Base-by-base conservation (phyloP, 2,329 filamentous ascomycete species). In the Cadophora sp. region DNA sequence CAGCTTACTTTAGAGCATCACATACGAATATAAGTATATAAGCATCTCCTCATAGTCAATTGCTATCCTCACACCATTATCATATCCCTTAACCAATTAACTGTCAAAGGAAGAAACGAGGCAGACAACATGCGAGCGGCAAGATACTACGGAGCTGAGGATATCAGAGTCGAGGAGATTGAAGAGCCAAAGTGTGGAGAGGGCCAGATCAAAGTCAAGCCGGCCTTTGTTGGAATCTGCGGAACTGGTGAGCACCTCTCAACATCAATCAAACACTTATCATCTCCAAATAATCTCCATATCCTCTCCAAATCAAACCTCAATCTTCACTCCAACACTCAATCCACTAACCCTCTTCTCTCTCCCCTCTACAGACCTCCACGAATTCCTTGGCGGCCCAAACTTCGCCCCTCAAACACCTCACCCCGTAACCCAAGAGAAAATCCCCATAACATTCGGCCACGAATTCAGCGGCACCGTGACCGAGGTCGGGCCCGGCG, bases 401-500 rank as follows among this genome's bases (percentile, higher is more conserved):
- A 83, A 78, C 30, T 82, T 85, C 76, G 81, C 83, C 1, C 85
- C 86, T 2, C 73, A 47, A 20, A 76, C 76, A 7, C 85, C 87
- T 0, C 88, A 91, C 72, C 83, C 83, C 1, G 76, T 90, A 24
- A 90, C 87, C 0, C 79, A 82, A 39, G 85, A 86, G 65, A 80
- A 79, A 0, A 81, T 87, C 43, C 89, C 88, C 3, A 81, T 90
- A 11, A 87, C 83, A 0, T 79, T 91, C 11, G 89, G 89, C 30
- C 89, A 91, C 73, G 89, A 91, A 73, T 88, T 91, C 76, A 85
- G 83, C 3, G 89, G 88, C 13, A 82, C 83, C 1, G 80, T 91
- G 39, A 80, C 83, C 13, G 85, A 89, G 70, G 78, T 90, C n/a
- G 88, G 88, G 0, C 73, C 79, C 0, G 81, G 78, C 0, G 83